phyloP scores from a whole-genome alignment of 2,329 filamentous ascomycete species.

The Leptodontidium sp. region DNA sequence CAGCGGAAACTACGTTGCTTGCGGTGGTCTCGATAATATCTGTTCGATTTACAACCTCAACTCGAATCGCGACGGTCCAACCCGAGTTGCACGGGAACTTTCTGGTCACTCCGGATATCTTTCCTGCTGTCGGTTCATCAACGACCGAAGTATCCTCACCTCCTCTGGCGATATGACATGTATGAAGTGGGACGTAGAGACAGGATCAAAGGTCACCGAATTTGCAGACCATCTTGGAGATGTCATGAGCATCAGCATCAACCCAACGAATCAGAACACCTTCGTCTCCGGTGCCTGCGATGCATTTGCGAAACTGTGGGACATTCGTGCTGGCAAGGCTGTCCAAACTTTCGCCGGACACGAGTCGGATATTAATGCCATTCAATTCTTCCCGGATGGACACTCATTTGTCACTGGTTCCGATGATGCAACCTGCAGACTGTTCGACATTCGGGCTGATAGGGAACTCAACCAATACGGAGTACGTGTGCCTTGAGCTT shows the following conservation, averaged over 20 bases:
- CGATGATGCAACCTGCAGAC: constrained; percentile 94
- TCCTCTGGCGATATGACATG: constrained; percentile 99
- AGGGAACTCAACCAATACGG: constrained; percentile 76
- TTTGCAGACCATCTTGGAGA: constrained; percentile 98
- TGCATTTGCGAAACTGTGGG: constrained; percentile 98
- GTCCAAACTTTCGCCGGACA: constrained; percentile 98
- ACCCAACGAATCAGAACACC: constrained; percentile 98
- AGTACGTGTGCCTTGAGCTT: constrained; percentile 54
- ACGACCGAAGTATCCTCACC: constrained; percentile 95
- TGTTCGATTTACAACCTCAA: constrained; percentile 99
- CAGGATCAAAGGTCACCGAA: constrained; percentile 94
- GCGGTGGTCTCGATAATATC: constrained; percentile 98
- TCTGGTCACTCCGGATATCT: constrained; percentile 97
- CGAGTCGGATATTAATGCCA: constrained; percentile 99
- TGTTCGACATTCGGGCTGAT: constrained; percentile 98
- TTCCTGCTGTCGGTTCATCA: constrained; percentile 98
- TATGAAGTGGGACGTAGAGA: constrained; percentile 99
- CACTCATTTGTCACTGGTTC: constrained; percentile 98
- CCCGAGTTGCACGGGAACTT: constrained; percentile 91
- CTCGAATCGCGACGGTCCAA: constrained; percentile 92
- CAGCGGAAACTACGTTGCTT: constrained; percentile 97
- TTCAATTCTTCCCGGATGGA: constrained; percentile 99
- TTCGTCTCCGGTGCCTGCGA: constrained; percentile 99
- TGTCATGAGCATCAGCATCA: constrained; percentile 99
- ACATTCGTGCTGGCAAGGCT: constrained; percentile 97